phyloP scores from a whole-genome alignment of 768 basidiomycete genomes.

The Leccinellum albellum region DNA sequence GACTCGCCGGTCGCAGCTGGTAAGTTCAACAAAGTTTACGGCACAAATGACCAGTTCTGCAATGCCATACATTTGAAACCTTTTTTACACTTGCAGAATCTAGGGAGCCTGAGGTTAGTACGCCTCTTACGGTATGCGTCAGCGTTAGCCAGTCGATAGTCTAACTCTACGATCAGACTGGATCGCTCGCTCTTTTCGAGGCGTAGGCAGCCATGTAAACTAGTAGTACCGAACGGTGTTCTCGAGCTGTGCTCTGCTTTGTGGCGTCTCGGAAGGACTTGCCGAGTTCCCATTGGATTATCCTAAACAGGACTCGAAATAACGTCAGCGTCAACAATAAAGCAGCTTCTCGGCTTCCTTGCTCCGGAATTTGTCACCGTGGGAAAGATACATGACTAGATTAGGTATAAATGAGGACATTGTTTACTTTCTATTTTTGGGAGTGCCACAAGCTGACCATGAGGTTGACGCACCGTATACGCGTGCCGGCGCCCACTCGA shows the following conservation, averaged over 20 bases:
- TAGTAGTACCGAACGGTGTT: neutral
- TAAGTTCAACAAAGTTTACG: conserved; percentile 17
- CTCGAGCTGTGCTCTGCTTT: conserved; percentile 18
- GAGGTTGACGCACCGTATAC: conserved; percentile 13
- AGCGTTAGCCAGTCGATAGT: neutral
- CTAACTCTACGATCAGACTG: neutral
- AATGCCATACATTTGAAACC: neutral
- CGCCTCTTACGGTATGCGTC: neutral
- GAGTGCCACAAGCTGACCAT: conserved; percentile 8
- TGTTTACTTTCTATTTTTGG: neutral
- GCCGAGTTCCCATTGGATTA: conserved; percentile 4
- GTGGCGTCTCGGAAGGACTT: conserved; percentile 18
- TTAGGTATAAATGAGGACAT: conserved; percentile 7
- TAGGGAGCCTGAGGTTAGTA: too few species aligned
- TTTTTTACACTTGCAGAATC: neutral
- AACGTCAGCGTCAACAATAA: conserved; percentile 18
- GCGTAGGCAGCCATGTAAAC: neutral
- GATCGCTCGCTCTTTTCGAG: neutral
- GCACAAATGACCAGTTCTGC: conserved; percentile 10
- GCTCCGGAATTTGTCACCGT: conserved; percentile 14
- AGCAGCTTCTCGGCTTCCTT: conserved; percentile 19
- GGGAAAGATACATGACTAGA: conserved; percentile 4
- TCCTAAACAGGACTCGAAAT: conserved; percentile 5
- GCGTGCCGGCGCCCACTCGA: conserved; percentile 5
- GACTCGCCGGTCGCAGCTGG: conserved; percentile 1